Evolutionary conservation across 2,329 filamentous ascomycete species (phyloP), one percentile per base, ranked within the genome.

Genomic region (Phyllosticta paracitricarpa): DNA sequence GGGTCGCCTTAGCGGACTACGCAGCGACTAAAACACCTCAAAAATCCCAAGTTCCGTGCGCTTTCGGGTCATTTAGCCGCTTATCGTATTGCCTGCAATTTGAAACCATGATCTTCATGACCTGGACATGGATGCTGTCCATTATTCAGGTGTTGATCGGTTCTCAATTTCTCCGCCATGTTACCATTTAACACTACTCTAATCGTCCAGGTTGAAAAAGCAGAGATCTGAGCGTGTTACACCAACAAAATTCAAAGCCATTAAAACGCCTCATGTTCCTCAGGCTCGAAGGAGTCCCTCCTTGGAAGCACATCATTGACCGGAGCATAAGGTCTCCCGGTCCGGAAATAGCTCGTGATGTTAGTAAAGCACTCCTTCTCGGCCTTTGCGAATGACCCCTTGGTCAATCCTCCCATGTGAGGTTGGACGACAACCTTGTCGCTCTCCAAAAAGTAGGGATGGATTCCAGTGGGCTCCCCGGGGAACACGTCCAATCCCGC

Each of bases 401-500:
- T 75, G 0, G 77, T 80, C 63, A 77, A 60, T 0, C 76, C 77
- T 0, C 75, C 79, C 53, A 79, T 64, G 64, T 81, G 78, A 8
- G 78, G 78, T 65, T 79, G 76, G 1, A 78, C 58, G 3, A 77
- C 67, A 2, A 78, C 74, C 61, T 74, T 75, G 25, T 79, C 74
- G 54, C 61, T 63, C n/a, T 57, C 57, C 40, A 69, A 66, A 48
- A 80, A 79, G 54, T 74, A 78, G 0, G 71, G 70, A 33, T 77
- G 70, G 14, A 77, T 51, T 8, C 58, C 68, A 5, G 68, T 68
- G 0, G 79, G 79, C 63, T 82, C 80, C 19, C 77, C 70, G 56
- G 62, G 62, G 51, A 80, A 78, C 0, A 81, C 79, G 63, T 82
- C 80, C 48, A 83, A 62, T 0, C 81, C 81, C 0, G 78, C 79